Base-by-base conservation (phyloP, 495 filamentous ascomycete species). In the Aspergillus indologenus region DNA sequence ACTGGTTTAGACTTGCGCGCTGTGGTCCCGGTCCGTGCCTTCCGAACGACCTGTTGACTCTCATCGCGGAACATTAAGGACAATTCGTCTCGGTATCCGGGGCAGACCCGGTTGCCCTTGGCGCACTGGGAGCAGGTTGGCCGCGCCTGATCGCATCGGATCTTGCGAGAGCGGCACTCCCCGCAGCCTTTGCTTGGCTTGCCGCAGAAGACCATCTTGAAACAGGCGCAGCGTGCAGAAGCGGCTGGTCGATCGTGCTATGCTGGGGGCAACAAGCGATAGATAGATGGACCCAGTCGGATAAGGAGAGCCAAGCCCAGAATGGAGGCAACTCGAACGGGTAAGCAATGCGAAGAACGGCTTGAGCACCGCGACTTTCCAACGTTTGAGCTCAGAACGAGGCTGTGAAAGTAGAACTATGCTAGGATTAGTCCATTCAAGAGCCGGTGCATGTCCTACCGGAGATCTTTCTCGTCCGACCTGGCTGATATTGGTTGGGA, bases 31-130 rank as follows among this genome's bases (percentile, higher is more conserved):
- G 80, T 80, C 51, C 79, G 80, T 45, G 83, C 85, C 69, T 88
- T 90, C 57, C 79, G 79, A 57, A 84, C 81, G 47, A 90, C 85
- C 60, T 84, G 80, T 54, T 81, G 79, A 66, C 85, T 90, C 68
- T 91, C 85, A 65, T 90, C 85, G 24, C 87, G 84, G 68, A 91
- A 91, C 78, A 89, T 83, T 45, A 90, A 72, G 45, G 86, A 85
- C 40, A 86, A 68, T 54, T 85, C 79, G 54, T 89, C 86, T 55
- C 87, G 79, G 65, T 91, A 91, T 22, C 88, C 87, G 53, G 85
- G 84, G 64, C 88, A 91, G 61, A 73, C 71, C 64, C 85, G 79
- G 59, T 83, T 81, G 48, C 85, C 84, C 58, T 87, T 87, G 63
- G 75, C 63, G 64, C 88, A 90, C 66, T 90, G 87, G 43, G 85